phyloP scores from a whole-genome alignment of 192 early-diverging fungal species.

The Backusella parvicylindrica region DNA sequence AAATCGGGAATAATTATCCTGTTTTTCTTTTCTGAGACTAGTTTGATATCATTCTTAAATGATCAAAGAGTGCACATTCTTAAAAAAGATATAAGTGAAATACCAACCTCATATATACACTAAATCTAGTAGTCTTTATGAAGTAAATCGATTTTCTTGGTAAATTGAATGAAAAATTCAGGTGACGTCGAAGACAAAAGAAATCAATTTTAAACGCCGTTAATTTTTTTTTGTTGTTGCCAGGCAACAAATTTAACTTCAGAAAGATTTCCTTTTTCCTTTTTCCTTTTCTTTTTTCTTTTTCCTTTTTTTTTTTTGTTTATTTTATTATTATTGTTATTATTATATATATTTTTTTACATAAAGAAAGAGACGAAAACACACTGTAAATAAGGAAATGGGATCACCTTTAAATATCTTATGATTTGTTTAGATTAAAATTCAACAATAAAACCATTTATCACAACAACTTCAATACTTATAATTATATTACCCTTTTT shows the following conservation, averaged over 20 bases:
- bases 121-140: too few species aligned
- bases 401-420: not conserved
- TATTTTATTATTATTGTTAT: not conserved
- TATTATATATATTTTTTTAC: not conserved
- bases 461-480: not conserved
- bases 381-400: not conserved
- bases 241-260: not conserved
- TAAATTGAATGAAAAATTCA: not conserved
- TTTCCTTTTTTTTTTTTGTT: not conserved
- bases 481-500: not conserved
- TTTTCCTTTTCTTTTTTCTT: not conserved
- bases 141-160: not conserved
- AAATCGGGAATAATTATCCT: not conserved
- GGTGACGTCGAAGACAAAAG: not conserved
- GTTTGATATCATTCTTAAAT: not conserved
- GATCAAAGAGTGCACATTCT: too few species aligned
- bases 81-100: too few species aligned
- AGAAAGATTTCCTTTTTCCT: too few species aligned
- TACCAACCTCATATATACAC: too few species aligned
- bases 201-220: not conserved
- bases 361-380: not conserved
- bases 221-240: not conserved
- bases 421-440: conserved; percentile 6
- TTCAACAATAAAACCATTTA: not conserved
- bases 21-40: not conserved